Percentiles rank a stretch among this genome's conserved stretches.
Evolutionary conservation across 305 asterid genomes (phyloP).

Genomic region (Petunia hybrid): DNA sequence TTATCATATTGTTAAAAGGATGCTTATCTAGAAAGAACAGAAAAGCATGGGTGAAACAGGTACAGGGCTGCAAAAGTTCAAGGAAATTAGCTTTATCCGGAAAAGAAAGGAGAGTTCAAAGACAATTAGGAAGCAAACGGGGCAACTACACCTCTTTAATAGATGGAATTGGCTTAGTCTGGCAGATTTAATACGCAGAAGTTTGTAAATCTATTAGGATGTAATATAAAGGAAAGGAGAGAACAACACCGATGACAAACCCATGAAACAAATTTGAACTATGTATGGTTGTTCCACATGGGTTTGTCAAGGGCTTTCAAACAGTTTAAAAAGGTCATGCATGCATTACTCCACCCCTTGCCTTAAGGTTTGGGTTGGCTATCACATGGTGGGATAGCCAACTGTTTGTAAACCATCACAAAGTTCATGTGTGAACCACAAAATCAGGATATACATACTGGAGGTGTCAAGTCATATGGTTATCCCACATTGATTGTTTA

Average conservation of each 20-base stretch:
- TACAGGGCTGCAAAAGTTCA: neutral
- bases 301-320: neutral
- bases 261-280: neutral
- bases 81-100: neutral
- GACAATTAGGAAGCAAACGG: slow-evolving; percentile 1
- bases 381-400: neutral
- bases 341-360: neutral
- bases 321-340: neutral
- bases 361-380: neutral
- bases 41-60: slow-evolving; percentile 3
- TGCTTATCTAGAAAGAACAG: neutral
- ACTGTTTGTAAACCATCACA: neutral
- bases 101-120: neutral
- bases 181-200: neutral
- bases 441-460: neutral
- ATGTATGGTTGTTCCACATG: neutral
- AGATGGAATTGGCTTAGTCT: slow-evolving; percentile 9
- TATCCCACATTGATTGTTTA: slow-evolving; percentile 13
- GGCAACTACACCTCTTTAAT: neutral
- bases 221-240: neutral
- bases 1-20: neutral
- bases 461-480: neutral
- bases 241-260: neutral
- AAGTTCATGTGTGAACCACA: neutral
- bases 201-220: neutral